Evolutionary conservation across 176 grass and related monocot species (phyloP).

Genomic region (Ampelocalamus luodianensis): DNA sequence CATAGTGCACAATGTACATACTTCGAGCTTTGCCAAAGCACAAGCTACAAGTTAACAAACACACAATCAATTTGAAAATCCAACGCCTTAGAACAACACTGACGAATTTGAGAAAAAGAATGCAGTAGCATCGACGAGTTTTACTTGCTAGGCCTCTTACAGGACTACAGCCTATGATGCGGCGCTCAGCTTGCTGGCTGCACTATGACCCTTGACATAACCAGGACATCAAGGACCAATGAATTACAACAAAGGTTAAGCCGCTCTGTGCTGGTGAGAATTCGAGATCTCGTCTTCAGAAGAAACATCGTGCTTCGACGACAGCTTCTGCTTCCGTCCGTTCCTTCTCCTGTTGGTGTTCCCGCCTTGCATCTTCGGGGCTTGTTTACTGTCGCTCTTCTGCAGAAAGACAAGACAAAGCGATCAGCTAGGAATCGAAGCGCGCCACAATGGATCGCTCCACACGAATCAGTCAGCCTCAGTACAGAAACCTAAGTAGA

Average conservation of each 20-base stretch:
- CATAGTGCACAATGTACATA: background rate
- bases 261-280: slow-evolving; percentile 22
- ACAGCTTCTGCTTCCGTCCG: slow-evolving; percentile 53
- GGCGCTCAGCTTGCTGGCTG: background rate
- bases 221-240: slow-evolving; percentile 7
- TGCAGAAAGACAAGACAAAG: slow-evolving; percentile 8
- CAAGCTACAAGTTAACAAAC: background rate
- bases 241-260: background rate
- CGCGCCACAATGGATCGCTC: background rate
- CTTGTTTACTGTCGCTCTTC: slow-evolving; percentile 31
- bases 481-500: background rate
- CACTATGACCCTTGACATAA: background rate
- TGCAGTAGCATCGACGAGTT: slow-evolving; percentile 18
- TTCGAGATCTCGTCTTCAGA: slow-evolving; percentile 33
- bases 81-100: background rate
- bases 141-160: slow-evolving; percentile 18
- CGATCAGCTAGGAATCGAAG: background rate
- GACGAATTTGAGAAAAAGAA: background rate
- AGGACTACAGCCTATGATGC: background rate
- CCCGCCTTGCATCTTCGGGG: slow-evolving; percentile 19
- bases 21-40: background rate
- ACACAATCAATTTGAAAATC: slow-evolving; percentile 13
- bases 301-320: slow-evolving; percentile 53
- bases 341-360: slow-evolving; percentile 48
- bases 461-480: background rate